Conservation (phyloP, 108 stramenopile genomes). For the Discostella stelligeroides region DNA sequence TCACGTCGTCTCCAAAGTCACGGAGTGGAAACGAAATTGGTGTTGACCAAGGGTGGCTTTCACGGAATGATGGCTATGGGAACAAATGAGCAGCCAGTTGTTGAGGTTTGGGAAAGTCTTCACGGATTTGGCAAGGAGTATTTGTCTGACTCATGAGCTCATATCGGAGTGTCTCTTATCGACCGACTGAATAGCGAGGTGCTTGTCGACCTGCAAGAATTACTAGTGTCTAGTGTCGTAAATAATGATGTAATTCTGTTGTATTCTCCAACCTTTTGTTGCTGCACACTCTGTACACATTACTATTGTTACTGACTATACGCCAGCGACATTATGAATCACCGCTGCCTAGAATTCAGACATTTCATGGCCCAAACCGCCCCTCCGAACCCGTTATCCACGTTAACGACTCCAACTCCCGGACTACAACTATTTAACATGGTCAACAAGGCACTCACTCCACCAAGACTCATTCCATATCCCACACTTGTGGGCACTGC, state of each 20-base stretch:
- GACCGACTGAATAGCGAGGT: no score
- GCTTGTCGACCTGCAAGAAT: no score
- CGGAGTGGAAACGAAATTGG: constrained; percentile 31
- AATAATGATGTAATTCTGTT: no score
- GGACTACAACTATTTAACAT: constrained; percentile 97
- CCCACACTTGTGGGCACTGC: constrained; percentile 95
- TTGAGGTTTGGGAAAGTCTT: constrained; percentile 24
- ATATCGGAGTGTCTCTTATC: no score
- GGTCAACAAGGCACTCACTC: constrained; percentile 90
- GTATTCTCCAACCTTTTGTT: no score
- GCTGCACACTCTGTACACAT: no score
- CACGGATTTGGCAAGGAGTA: constrained; percentile 12
- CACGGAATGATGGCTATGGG: constrained; percentile 39
- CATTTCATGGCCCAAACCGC: constrained; percentile 93
- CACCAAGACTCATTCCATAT: constrained; percentile 92
- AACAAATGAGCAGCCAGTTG: constrained; percentile 9
- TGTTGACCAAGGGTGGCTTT: constrained; percentile 23
- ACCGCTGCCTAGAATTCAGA: constrained; percentile 25
- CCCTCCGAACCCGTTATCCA: constrained; percentile 97
- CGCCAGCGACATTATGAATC: no score
- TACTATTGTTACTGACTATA: no score
- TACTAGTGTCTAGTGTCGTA: no score
- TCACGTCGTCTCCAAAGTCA: constrained; percentile 14
- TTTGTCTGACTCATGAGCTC: constrained; percentile 10
- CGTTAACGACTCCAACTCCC: constrained; percentile 94